A percentile compares a stretch with the other conserved stretches of the same genome.
Evolutionary conservation across 1,284 basidiomycete species (phyloP).

Genomic region (Austroboletus niveus): DNA sequence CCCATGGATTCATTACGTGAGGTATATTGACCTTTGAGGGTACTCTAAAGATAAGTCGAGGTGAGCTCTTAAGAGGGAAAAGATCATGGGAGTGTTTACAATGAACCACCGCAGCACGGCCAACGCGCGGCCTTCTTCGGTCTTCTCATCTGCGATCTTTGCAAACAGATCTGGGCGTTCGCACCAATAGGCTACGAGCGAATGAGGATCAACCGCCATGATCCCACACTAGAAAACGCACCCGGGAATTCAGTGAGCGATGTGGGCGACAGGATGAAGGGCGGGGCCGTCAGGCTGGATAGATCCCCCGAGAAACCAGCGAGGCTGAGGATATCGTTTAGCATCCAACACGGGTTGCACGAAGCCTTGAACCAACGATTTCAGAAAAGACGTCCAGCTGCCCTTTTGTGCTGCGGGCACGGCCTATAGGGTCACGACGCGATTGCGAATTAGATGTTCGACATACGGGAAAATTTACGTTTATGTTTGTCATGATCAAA

Average conservation of each 20-base stretch:
- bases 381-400: slow-evolving; percentile 79
- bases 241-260: slow-evolving; percentile 88
- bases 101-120: slow-evolving; percentile 91
- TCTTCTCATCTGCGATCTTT: slow-evolving; percentile 74
- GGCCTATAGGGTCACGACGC: slow-evolving; percentile 45
- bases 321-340: slow-evolving; percentile 48
- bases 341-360: not conserved
- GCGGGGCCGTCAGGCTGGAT: slow-evolving; percentile 92
- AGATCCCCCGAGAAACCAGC: slow-evolving; percentile 90
- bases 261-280: slow-evolving; percentile 86
- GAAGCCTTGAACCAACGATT: slow-evolving; percentile 56
- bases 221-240: slow-evolving; percentile 33
- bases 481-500: slow-evolving; percentile 33
- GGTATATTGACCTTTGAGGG: slow-evolving; percentile 93
- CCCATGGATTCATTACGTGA: slow-evolving; percentile 91
- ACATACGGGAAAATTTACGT: slow-evolving; percentile 34
- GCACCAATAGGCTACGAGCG: slow-evolving; percentile 79
- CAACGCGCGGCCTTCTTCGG: slow-evolving; percentile 69
- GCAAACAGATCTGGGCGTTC: slow-evolving; percentile 86
- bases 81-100: slow-evolving; percentile 37
- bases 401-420: slow-evolving; percentile 72
- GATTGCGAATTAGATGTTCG: slow-evolving; percentile 23
- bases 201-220: slow-evolving; percentile 3
- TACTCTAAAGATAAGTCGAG: slow-evolving; percentile 50
- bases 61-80: slow-evolving; percentile 4